Evolutionary conservation across 1,284 basidiomycete species (phyloP).

Genomic region (Serendipita sp.): DNA sequence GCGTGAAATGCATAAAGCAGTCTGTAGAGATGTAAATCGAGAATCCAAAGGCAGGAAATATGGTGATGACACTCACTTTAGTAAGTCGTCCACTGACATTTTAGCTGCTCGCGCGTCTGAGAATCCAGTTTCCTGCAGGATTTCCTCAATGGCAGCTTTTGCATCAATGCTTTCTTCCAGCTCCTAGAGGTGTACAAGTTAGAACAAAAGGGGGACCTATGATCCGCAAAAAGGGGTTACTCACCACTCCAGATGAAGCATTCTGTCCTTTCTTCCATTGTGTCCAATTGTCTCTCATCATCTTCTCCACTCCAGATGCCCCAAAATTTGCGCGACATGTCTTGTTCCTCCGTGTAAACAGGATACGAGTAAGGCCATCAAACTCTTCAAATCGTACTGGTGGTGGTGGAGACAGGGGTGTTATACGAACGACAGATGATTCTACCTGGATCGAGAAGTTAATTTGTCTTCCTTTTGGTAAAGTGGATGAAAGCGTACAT

Average conservation of each 20-base stretch:
- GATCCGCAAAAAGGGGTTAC: conserved; percentile 45
- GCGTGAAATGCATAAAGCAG: conserved; percentile 70
- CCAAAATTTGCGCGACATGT: conserved; percentile 68
- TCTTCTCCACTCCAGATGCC: conserved; percentile 87
- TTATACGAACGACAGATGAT: conserved; percentile 80
- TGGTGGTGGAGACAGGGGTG: conserved; percentile 88
- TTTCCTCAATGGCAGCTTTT: conserved; percentile 58
- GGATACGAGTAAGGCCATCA: conserved; percentile 83
- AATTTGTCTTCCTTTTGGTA: not conserved
- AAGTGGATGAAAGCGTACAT: not conserved
- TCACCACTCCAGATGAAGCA: conserved; percentile 19
- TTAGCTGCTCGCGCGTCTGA: conserved; percentile 63
- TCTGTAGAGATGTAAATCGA: conserved; percentile 22
- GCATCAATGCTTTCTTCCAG: conserved; percentile 54
- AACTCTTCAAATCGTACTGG: conserved; percentile 95
- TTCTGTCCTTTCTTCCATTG: conserved; percentile 47
- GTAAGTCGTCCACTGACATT: conserved; percentile 73
- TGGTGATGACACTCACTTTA: conserved; percentile 39
- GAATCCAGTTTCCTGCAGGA: conserved; percentile 54
- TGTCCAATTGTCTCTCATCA: conserved; percentile 87
- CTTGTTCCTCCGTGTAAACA: conserved; percentile 88
- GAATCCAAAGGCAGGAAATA: not conserved
- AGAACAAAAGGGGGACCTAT: conserved; percentile 34
- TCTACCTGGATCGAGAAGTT: conserved; percentile 56
- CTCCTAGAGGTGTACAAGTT: not conserved